Conservation (phyloP, 192 early-diverging fungal species). For the Lunasporangiospora selenospora region DNA sequence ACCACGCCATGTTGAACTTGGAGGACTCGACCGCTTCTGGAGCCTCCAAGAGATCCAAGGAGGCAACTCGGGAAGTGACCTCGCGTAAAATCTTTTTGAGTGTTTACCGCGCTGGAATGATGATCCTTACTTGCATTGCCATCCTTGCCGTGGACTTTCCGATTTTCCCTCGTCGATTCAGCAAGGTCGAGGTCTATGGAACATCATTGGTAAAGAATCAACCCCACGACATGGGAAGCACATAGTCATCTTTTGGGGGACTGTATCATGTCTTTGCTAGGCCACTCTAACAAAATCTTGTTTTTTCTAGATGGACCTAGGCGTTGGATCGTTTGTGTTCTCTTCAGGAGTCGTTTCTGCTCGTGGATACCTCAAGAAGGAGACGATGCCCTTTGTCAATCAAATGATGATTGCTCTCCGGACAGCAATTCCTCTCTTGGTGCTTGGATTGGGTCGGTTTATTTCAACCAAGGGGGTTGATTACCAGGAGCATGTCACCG, state of each 20-base stretch:
- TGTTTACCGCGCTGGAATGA: slow-evolving; percentile 78
- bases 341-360: slow-evolving; percentile 87
- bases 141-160: slow-evolving; percentile 97
- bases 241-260: neutral
- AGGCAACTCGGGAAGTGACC: slow-evolving; percentile 2
- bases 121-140: slow-evolving; percentile 80
- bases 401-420: slow-evolving; percentile 51
- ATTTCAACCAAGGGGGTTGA: slow-evolving; percentile 80
- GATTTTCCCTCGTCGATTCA: slow-evolving; percentile 87
- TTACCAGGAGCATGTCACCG: slow-evolving; percentile 94
- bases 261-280: neutral
- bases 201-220: slow-evolving; percentile 76
- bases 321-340: slow-evolving; percentile 94
- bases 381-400: slow-evolving; percentile 33
- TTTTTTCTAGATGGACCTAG: slow-evolving; percentile 85
- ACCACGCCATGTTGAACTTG: slow-evolving; percentile 26
- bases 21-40: neutral
- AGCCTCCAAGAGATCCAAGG: neutral
- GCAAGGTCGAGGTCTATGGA: slow-evolving; percentile 93
- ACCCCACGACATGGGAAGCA: neutral
- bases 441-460: slow-evolving; percentile 76
- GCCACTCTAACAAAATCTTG: neutral
- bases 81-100: slow-evolving; percentile 62
- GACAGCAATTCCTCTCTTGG: slow-evolving; percentile 70
- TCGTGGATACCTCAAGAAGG: slow-evolving; percentile 57